Evolutionary conservation across 2,329 filamentous ascomycete genomes (phyloP).

Genomic region (Hirsutella thompsonii): DNA sequence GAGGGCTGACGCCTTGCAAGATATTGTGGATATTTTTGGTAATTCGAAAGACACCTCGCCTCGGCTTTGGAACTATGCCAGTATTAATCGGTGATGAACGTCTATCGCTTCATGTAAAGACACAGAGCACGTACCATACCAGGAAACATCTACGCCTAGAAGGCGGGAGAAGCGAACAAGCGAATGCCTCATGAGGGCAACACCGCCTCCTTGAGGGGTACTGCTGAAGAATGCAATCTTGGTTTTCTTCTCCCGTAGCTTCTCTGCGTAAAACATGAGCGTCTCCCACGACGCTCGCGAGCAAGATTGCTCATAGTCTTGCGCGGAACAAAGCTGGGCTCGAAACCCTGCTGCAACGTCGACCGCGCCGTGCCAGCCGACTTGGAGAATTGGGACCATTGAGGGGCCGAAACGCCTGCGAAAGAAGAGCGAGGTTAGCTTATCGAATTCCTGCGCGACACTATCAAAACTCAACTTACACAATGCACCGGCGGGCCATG

Average conservation of each 20-base stretch:
- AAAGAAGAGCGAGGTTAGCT: too few relatives aligned
- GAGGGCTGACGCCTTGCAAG: constrained; percentile 61
- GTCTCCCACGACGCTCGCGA: constrained; percentile 50
- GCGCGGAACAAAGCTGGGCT: constrained; percentile 42
- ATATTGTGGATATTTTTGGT: constrained; percentile 88
- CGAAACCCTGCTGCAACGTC: constrained; percentile 57
- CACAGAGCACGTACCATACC: constrained; percentile 58
- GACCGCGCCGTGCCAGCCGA: constrained; percentile 56
- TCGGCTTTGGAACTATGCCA: constrained; percentile 56
- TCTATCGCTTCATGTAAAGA: too few relatives aligned
- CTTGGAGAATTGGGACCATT: constrained; percentile 52
- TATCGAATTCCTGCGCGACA: too few relatives aligned
- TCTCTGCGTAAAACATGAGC: constrained; percentile 47
- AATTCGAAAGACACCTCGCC: constrained; percentile 66
- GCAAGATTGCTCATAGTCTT: constrained; percentile 50
- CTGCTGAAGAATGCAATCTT: constrained; percentile 70
- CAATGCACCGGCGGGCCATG: constrained; percentile 66
- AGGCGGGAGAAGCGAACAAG: constrained; percentile 57
- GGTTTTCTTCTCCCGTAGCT: constrained; percentile 49
- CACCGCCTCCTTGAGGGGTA: constrained; percentile 71
- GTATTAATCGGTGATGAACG: constrained; percentile 6
- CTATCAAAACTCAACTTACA: constrained; percentile 30
- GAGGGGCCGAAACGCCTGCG: constrained; percentile 58
- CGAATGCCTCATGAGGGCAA: constrained; percentile 71
- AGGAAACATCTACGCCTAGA: constrained; percentile 56